phyloP scores from a whole-genome alignment of 768 basidiomycete genomes.

The Rhodotorula babjevae region DNA sequence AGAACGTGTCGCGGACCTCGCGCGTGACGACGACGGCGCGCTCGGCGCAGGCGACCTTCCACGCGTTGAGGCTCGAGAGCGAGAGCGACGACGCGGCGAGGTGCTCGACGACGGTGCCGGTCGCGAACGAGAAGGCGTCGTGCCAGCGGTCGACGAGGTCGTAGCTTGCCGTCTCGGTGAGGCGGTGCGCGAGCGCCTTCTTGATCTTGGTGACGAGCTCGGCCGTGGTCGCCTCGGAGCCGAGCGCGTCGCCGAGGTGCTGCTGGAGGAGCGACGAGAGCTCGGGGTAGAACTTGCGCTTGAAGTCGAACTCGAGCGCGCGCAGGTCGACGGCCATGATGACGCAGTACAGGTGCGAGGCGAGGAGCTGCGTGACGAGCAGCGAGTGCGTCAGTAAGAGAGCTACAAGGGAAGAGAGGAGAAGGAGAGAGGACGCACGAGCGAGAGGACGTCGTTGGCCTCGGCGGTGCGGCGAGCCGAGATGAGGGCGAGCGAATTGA shows the following conservation, averaged over 20 bases:
- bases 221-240: slow-evolving; percentile 46
- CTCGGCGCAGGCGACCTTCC: slow-evolving; percentile 48
- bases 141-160: slow-evolving; percentile 67
- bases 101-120: slow-evolving; percentile 60
- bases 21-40: slow-evolving; percentile 59
- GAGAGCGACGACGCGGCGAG: slow-evolving; percentile 43
- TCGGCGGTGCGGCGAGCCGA: slow-evolving; percentile 74
- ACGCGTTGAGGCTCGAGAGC: slow-evolving; percentile 32
- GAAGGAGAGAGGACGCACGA: slow-evolving; percentile 44
- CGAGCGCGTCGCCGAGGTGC: slow-evolving; percentile 50
- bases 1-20: slow-evolving; percentile 53
- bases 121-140: slow-evolving; percentile 62
- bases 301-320: slow-evolving; percentile 65
- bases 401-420: too few species aligned
- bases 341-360: slow-evolving; percentile 70
- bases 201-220: slow-evolving; percentile 39
- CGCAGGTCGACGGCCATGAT: slow-evolving; percentile 76
- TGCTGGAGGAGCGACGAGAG: slow-evolving; percentile 54
- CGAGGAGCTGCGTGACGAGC: slow-evolving; percentile 50
- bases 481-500: slow-evolving; percentile 80
- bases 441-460: slow-evolving; percentile 70
- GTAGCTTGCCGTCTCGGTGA: slow-evolving; percentile 67
- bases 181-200: slow-evolving; percentile 45
- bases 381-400: not conserved
- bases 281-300: slow-evolving; percentile 53